phyloP scores from a whole-genome alignment of 2,329 filamentous ascomycete genomes.

The Dryadomyces quercivorus region DNA sequence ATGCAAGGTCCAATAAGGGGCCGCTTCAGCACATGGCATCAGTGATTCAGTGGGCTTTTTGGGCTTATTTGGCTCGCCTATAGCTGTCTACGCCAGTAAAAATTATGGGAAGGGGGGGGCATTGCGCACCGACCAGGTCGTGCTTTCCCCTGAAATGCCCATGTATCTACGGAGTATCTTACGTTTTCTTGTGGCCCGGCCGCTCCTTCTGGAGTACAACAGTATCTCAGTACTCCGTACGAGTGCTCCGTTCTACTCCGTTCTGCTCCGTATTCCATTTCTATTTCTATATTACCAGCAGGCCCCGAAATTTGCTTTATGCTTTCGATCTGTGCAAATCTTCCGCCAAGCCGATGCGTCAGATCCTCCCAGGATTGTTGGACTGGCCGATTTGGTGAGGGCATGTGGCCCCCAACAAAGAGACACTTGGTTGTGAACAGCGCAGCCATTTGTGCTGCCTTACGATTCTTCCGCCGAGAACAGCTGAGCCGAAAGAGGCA shows the following conservation, averaged over 20 bases:
- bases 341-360: background rate
- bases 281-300: background rate
- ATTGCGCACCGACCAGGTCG: constrained; percentile 4
- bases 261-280: too few relatives aligned
- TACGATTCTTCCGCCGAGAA: background rate
- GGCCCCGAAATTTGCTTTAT: background rate
- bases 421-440: background rate
- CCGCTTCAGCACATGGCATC: background rate
- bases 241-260: background rate
- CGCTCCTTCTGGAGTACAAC: background rate
- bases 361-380: background rate
- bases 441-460: background rate
- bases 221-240: too few relatives aligned
- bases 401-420: background rate
- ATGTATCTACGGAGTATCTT: background rate
- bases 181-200: background rate
- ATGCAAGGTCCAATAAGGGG: background rate
- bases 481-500: background rate
- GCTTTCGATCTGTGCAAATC: background rate
- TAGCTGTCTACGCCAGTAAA: background rate
- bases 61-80: background rate
- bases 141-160: constrained; percentile 2
- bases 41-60: background rate
- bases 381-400: background rate
- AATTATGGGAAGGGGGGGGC: background rate